Percentiles rank a stretch among this genome's conserved stretches.
These are phyloP conservation scores for Leishmania gerbilli DNA, from an alignment of 208 protist species.

Conservation along the genomic window DNA sequence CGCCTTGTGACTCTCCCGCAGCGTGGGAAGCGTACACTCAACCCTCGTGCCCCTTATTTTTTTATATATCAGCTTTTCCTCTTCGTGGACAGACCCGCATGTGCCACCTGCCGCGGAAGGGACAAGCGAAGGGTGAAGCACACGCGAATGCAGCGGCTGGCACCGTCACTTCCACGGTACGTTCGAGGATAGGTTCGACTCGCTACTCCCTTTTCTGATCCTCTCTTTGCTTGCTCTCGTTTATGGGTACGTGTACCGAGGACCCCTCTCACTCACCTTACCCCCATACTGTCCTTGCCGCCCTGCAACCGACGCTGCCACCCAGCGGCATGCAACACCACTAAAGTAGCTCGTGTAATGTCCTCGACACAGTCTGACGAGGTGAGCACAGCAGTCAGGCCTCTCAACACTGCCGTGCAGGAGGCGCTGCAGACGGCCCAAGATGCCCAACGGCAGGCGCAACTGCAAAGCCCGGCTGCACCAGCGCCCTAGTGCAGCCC, in stretches of 20 bases:
- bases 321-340: background rate
- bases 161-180: background rate
- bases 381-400: background rate
- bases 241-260: background rate
- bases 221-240: background rate
- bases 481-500: background rate
- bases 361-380: background rate
- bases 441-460: background rate
- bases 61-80: background rate
- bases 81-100: background rate
- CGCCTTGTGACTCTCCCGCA: background rate
- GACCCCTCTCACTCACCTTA: background rate
- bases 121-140: background rate
- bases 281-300: background rate
- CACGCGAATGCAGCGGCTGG: background rate
- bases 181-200: background rate
- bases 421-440: conserved; percentile 1
- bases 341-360: background rate
- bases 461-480: background rate
- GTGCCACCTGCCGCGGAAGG: background rate
- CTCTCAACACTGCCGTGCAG: conserved; percentile 3
- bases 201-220: background rate
- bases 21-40: background rate
- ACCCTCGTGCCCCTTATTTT: background rate
- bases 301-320: background rate